These are phyloP conservation scores for Eucalyptus marginata DNA, from an alignment of 345 rosid species.

Conservation along the genomic window DNA sequence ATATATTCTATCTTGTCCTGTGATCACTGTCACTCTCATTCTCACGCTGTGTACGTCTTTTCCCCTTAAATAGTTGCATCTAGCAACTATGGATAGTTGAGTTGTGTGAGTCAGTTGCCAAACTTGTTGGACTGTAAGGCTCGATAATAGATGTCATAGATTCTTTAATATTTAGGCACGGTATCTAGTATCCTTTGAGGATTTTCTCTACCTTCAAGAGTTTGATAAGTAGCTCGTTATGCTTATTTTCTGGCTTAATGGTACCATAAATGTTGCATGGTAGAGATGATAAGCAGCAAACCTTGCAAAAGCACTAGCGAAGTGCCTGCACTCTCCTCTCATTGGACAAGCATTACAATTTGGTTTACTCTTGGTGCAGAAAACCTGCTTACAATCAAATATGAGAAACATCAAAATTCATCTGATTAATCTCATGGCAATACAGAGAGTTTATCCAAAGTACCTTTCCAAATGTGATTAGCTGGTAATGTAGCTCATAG, in stretches of 20 bases:
- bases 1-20: background rate
- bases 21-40: background rate
- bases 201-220: background rate
- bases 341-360: conserved; percentile 97
- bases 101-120: background rate
- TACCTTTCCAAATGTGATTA: conserved; percentile 99
- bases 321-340: conserved; percentile 97
- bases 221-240: background rate
- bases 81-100: background rate
- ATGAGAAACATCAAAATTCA: background rate
- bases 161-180: background rate
- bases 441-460: background rate
- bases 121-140: background rate
- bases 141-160: background rate
- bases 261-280: background rate
- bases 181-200: background rate
- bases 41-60: background rate
- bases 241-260: background rate
- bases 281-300: conserved; percentile 9
- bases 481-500: conserved; percentile 91
- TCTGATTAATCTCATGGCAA: background rate
- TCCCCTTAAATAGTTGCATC: background rate
- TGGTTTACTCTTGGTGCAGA: conserved; percentile 87
- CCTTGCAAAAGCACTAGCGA: conserved; percentile 99
- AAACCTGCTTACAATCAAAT: conserved; percentile 39